Evolutionary conservation across 768 basidiomycete genomes (phyloP).

Genomic region (Suillus subaureus): DNA sequence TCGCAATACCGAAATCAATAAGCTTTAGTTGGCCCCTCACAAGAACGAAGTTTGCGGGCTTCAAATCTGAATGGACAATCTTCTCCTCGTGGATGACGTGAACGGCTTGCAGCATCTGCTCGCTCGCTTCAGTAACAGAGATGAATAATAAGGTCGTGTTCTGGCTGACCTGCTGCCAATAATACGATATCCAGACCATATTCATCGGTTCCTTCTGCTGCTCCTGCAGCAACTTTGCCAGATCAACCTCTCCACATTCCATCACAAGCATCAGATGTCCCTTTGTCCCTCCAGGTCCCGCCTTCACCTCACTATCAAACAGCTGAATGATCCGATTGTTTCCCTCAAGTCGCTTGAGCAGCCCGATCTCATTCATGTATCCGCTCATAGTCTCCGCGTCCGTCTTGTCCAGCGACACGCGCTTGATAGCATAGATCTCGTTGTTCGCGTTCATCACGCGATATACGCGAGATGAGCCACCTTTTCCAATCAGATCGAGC

Average conservation of each 20-base stretch:
- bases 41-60: conserved; percentile 97
- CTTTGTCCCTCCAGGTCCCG: conserved; percentile 62
- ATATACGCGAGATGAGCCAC: conserved; percentile 95
- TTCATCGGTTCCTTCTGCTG: conserved; percentile 84
- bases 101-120: conserved; percentile 97
- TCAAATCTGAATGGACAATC: conserved; percentile 97
- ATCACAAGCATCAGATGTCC: conserved; percentile 85
- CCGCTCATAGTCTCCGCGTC: conserved; percentile 88
- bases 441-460: conserved; percentile 79
- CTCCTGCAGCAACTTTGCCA: conserved; percentile 81
- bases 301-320: conserved; percentile 86
- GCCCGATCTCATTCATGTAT: conserved; percentile 95
- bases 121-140: conserved; percentile 4
- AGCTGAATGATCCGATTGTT: conserved; percentile 91
- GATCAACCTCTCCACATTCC: conserved; percentile 96
- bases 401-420: conserved; percentile 86
- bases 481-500: conserved; percentile 88
- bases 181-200: conserved; percentile 93
- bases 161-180: conserved; percentile 88
- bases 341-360: conserved; percentile 92
- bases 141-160: not conserved
- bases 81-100: conserved; percentile 98
- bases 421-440: conserved; percentile 89
- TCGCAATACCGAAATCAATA: conserved; percentile 99
- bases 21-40: conserved; percentile 94